These are phyloP conservation scores for Neoboletus magnificus DNA, from an alignment of 768 basidiomycete genomes.

Conservation along the genomic window DNA sequence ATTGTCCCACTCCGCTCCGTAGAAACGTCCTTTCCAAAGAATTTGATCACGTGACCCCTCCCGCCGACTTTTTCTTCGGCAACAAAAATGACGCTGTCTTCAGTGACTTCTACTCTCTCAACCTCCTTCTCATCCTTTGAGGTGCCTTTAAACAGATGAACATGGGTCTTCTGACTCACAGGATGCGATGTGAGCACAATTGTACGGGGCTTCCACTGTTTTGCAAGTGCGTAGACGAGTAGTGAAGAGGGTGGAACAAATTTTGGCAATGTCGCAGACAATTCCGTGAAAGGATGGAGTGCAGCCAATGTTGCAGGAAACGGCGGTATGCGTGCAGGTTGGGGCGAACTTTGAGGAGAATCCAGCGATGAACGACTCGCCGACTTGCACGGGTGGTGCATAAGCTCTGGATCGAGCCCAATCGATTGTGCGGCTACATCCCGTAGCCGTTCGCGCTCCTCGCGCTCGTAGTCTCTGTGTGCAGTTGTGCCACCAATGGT, in stretches of 20 bases:
- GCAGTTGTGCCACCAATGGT: conserved; percentile 21
- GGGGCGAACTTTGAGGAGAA: conserved; percentile 14
- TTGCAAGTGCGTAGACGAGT: conserved; percentile 69
- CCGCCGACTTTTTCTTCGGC: conserved; percentile 53
- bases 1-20: conserved; percentile 30
- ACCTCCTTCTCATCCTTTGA: conserved; percentile 62
- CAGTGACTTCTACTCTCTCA: conserved; percentile 73
- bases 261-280: conserved; percentile 57
- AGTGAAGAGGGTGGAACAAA: conserved; percentile 66
- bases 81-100: conserved; percentile 72
- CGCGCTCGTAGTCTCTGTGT: conserved; percentile 53
- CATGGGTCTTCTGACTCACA: conserved; percentile 41
- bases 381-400: conserved; percentile 35
- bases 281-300: conserved; percentile 51
- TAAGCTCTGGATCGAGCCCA: conserved; percentile 56
- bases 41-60: conserved; percentile 55
- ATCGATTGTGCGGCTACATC: conserved; percentile 76
- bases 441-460: conserved; percentile 71
- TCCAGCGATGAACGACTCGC: conserved; percentile 12
- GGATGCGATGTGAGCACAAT: conserved; percentile 53
- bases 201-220: conserved; percentile 66
- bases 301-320: conserved; percentile 60
- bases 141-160: conserved; percentile 71
- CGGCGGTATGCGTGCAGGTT: conserved; percentile 36
- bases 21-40: conserved; percentile 62